Evolutionary conservation across 2,329 filamentous ascomycete genomes (phyloP).

Genomic region (Escovopsis sp.): DNA sequence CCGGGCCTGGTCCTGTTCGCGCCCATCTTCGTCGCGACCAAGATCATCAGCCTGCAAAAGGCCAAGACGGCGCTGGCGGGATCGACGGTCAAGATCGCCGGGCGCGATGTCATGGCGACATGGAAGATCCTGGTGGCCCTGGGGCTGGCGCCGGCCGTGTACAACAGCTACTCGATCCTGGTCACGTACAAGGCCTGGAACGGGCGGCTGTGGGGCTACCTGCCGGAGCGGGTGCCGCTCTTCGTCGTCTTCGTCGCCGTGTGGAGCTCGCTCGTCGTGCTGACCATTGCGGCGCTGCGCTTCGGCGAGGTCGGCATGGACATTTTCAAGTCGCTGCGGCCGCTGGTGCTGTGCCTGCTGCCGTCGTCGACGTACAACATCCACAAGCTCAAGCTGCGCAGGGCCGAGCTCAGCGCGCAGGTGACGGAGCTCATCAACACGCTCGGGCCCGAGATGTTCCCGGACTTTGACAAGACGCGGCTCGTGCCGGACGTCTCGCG

Average conservation of each 20-base stretch:
- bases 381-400: constrained; percentile 56
- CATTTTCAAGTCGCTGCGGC: constrained; percentile 85
- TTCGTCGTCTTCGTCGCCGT: constrained; percentile 63
- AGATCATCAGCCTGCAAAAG: constrained; percentile 68
- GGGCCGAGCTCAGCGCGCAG: constrained; percentile 60
- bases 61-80: constrained; percentile 71
- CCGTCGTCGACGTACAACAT: constrained; percentile 76
- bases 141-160: constrained; percentile 67
- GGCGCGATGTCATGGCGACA: constrained; percentile 78
- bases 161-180: constrained; percentile 64
- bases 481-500: constrained; percentile 45
- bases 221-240: constrained; percentile 66
- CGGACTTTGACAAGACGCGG: constrained; percentile 76
- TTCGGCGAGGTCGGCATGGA: constrained; percentile 99
- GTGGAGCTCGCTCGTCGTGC: constrained; percentile 66
- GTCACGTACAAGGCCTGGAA: constrained; percentile 65
- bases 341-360: constrained; percentile 70
- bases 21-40: constrained; percentile 74
- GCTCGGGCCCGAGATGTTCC: constrained; percentile 87
- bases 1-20: constrained; percentile 80
- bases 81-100: constrained; percentile 78
- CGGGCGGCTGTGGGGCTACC: constrained; percentile 69
- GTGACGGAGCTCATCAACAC: constrained; percentile 91
- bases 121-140: constrained; percentile 89
- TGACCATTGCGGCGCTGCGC: constrained; percentile 84